Evolutionary conservation across 352 stramenopile species (phyloP).

Genomic region (Globisporangium solare): DNA sequence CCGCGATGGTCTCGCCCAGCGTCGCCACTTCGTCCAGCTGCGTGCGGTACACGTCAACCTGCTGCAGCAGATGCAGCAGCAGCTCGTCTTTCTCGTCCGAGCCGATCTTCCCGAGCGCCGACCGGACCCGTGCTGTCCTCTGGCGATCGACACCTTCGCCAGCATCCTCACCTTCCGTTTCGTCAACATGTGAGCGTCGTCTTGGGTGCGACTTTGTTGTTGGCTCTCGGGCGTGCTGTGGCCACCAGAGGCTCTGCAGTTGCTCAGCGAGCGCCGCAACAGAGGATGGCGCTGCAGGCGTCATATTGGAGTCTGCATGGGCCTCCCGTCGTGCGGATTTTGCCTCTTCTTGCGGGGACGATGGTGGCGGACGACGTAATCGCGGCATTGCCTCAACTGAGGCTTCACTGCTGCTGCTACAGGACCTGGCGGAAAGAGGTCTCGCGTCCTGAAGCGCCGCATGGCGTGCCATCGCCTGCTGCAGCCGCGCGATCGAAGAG

Average conservation of each 20-base stretch:
- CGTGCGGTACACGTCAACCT: conserved; percentile 25
- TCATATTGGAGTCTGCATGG: background rate
- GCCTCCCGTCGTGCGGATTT: no score
- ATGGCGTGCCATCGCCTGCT: conserved; percentile 15
- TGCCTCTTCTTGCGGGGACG: no score
- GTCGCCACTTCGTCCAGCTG: conserved; percentile 46
- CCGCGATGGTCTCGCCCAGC: conserved; percentile 61
- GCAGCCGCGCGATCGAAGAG: conserved; percentile 23
- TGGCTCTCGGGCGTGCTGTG: background rate
- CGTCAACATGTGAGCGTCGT: no score
- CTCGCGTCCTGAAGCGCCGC: conserved; percentile 1
- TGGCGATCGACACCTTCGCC: background rate
- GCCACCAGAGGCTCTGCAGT: conserved; percentile 20
- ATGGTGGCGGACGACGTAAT: no score
- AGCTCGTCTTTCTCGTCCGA: conserved; percentile 50
- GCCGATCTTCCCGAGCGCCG: conserved; percentile 46
- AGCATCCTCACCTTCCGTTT: background rate
- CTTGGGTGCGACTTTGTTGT: background rate
- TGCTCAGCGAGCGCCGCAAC: conserved; percentile 24
- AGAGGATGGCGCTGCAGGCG: conserved; percentile 3
- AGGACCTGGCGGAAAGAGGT: background rate
- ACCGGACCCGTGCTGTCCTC: background rate
- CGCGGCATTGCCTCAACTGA: no score
- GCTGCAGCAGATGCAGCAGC: conserved; percentile 42
- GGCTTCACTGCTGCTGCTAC: background rate